These are phyloP conservation scores for Tubosaeta brunneosetosa DNA, from an alignment of 768 basidiomycete species.

Conservation along the genomic window DNA sequence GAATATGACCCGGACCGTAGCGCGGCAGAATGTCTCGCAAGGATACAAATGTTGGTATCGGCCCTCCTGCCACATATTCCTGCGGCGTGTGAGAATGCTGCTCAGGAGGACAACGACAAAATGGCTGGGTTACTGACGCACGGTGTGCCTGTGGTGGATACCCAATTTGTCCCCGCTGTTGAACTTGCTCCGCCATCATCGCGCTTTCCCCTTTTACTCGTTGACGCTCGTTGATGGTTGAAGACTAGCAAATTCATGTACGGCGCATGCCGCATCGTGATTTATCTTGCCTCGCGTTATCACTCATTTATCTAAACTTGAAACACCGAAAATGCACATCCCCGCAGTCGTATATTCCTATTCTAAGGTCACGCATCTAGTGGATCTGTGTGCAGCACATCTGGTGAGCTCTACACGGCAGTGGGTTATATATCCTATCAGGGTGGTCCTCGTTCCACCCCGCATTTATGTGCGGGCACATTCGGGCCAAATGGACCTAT, in stretches of 20 bases:
- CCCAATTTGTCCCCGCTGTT: constrained; percentile 54
- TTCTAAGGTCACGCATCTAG: constrained; percentile 12
- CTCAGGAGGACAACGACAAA: constrained; percentile 34
- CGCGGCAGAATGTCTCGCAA: constrained; percentile 43
- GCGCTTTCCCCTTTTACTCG: constrained; percentile 69
- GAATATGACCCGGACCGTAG: constrained; percentile 23
- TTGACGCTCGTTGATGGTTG: constrained; percentile 37
- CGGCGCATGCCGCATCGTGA: constrained; percentile 12
- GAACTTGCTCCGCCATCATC: constrained; percentile 67
- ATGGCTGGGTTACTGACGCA: constrained; percentile 44
- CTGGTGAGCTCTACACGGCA: constrained; percentile 4
- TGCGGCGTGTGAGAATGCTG: constrained; percentile 14
- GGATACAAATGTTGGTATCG: constrained; percentile 60
- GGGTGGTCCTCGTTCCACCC: constrained; percentile 10
- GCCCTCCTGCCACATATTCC: constrained; percentile 45
- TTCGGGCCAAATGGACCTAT: background rate
- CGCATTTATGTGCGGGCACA: constrained; percentile 5
- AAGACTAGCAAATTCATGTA: constrained; percentile 12
- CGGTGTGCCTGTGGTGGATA: constrained; percentile 49
- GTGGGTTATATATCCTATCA: constrained; percentile 25
- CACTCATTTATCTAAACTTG: constrained; percentile 31
- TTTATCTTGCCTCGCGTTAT: constrained; percentile 17
- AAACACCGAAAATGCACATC: constrained; percentile 16
- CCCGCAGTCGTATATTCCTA: constrained; percentile 13
- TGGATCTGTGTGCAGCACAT: constrained; percentile 12